These are phyloP conservation scores for Malus hybrid DNA, from an alignment of 331 rosid species.

Conservation along the genomic window DNA sequence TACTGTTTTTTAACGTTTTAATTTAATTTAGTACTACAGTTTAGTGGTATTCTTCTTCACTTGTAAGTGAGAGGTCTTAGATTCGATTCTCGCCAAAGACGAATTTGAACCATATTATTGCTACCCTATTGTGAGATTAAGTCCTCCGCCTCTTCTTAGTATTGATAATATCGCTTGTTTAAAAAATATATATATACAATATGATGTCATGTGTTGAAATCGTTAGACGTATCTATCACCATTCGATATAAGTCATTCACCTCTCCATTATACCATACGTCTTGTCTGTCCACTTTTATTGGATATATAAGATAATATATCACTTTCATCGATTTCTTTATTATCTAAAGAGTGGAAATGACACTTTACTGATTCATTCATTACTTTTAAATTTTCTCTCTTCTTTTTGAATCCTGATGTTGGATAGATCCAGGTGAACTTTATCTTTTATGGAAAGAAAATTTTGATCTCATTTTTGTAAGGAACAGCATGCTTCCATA, in stretches of 20 bases:
- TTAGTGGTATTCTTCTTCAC: too few relatives aligned
- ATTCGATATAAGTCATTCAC: background rate
- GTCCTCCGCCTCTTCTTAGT: fast-evolving
- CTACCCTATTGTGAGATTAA: too few relatives aligned
- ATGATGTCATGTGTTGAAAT: too few relatives aligned
- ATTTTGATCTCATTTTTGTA: background rate
- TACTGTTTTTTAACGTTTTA: too few relatives aligned
- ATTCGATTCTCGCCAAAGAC: too few relatives aligned
- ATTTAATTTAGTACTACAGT: too few relatives aligned
- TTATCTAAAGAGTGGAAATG: conserved; percentile 1
- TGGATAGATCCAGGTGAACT: background rate
- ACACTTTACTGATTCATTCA: background rate
- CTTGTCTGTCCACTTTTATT: background rate
- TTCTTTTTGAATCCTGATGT: background rate
- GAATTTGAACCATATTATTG: too few relatives aligned
- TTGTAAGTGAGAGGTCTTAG: too few relatives aligned
- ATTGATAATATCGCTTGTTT: too few relatives aligned
- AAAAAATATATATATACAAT: too few relatives aligned
- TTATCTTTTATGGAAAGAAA: background rate
- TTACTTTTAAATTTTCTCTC: background rate
- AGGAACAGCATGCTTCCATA: background rate
- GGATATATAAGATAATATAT: background rate
- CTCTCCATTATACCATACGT: background rate
- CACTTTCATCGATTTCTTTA: background rate
- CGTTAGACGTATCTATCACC: too few relatives aligned